Evolutionary conservation across 2,329 filamentous ascomycete genomes (phyloP).

Genomic region (Sclerotinia nivalis): DNA sequence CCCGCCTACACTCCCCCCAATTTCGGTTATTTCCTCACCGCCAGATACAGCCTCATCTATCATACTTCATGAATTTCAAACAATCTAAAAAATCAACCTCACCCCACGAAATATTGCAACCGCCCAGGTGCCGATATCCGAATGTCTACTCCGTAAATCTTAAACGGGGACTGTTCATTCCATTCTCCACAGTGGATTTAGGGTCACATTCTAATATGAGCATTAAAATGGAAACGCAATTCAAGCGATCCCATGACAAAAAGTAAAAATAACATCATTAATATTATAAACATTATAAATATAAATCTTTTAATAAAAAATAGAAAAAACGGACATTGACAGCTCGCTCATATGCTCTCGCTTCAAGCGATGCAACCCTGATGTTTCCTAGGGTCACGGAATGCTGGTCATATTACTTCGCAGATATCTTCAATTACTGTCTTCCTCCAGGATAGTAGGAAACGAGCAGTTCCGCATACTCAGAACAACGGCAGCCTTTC

Average conservation of each 20-base stretch:
- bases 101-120: neutral
- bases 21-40: constrained; percentile 1
- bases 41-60: neutral
- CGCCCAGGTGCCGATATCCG: neutral
- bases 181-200: neutral
- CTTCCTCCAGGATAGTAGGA: too few relatives aligned
- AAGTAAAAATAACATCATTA: too few relatives aligned
- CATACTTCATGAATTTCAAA: neutral
- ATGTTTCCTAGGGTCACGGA: neutral
- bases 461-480: too few relatives aligned
- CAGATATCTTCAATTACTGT: neutral
- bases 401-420: neutral
- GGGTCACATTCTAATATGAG: neutral
- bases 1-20: neutral
- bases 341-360: too few relatives aligned
- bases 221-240: neutral
- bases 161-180: neutral
- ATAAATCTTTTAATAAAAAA: too few relatives aligned
- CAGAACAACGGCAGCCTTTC: too few relatives aligned
- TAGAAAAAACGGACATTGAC: neutral
- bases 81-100: neutral
- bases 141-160: neutral
- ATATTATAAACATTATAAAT: too few relatives aligned
- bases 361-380: too few relatives aligned
- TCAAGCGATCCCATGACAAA: neutral